Conservation (phyloP, 805 yeast genomes). For the Starmerella gropengiesseri region DNA sequence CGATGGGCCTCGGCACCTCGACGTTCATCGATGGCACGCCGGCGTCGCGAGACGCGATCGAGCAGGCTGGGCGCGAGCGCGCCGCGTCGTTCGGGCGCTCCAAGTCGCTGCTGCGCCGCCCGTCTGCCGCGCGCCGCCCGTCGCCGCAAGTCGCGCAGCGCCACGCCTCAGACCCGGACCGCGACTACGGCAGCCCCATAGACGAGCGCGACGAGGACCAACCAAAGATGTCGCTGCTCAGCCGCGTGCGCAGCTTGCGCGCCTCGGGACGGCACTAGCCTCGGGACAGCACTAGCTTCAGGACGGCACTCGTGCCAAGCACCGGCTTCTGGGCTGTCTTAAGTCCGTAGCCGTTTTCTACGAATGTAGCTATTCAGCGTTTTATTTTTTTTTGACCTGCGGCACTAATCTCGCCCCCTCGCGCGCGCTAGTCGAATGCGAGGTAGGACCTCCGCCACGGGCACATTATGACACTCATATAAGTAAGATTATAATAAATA, state of each 20-base stretch:
- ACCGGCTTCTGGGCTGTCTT: no score
- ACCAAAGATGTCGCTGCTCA: constrained; percentile 36
- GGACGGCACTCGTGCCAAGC: no score
- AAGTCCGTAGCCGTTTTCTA: not conserved
- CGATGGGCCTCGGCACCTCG: constrained; percentile 82
- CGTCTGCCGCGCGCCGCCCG: constrained; percentile 5
- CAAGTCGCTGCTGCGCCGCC: constrained; percentile 46
- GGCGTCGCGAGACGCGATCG: constrained; percentile 46
- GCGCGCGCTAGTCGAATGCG: no score
- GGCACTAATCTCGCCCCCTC: no score
- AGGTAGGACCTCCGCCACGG: no score
- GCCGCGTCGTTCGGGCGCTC: constrained; percentile 57
- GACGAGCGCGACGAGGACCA: constrained; percentile 5
- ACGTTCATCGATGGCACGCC: constrained; percentile 96
- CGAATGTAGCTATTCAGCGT: no score
- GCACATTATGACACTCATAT: no score
- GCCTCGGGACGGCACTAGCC: constrained; percentile 32
- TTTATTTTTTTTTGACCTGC: no score
- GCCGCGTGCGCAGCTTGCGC: constrained; percentile 81
- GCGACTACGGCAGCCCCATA: not conserved
- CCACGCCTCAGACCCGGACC: constrained; percentile 3
- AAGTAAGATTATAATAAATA: no score
- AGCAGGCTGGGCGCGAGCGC: constrained; percentile 27
- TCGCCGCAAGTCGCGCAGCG: constrained; percentile 2
- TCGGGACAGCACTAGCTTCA: not conserved